These are phyloP conservation scores for Gnaphalium uliginosum DNA, from an alignment of 129 eudicot genomes.

Conservation along the genomic window DNA sequence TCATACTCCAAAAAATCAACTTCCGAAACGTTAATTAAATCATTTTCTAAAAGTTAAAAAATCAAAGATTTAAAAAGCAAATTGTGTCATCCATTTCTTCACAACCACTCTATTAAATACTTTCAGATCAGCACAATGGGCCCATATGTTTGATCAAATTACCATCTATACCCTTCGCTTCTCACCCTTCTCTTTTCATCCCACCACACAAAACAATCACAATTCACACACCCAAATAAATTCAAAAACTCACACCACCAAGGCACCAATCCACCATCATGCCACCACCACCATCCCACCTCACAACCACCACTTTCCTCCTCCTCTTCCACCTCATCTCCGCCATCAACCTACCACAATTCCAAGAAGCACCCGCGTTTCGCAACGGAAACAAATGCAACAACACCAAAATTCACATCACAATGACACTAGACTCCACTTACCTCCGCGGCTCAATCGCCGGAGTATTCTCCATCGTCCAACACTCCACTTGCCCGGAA, in stretches of 20 bases:
- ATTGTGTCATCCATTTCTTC: constrained; percentile 1
- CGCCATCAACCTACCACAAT: constrained; percentile 38
- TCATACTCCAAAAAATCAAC: no score
- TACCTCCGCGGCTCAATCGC: constrained; percentile 87
- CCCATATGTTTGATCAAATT: constrained; percentile 25
- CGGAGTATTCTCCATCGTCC: constrained; percentile 75
- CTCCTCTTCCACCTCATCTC: constrained; percentile 35
- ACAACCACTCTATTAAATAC: constrained; percentile 1
- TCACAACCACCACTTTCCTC: constrained; percentile 33
- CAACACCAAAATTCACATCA: constrained; percentile 50
- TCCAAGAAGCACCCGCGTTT: constrained; percentile 78
- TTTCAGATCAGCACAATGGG: background rate
- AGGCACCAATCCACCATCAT: constrained; percentile 11
- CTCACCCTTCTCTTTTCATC: constrained; percentile 1
- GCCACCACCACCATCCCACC: constrained; percentile 35
- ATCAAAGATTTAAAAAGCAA: background rate
- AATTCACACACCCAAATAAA: background rate
- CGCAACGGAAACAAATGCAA: constrained; percentile 61
- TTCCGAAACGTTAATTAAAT: no score
- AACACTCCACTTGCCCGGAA: constrained; percentile 75
- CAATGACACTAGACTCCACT: constrained; percentile 78
- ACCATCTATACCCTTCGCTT: constrained; percentile 26
- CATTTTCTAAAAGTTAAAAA: no score
- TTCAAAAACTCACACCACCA: constrained; percentile 5
- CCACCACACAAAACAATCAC: constrained; percentile 5